phyloP scores from a whole-genome alignment of 768 basidiomycete genomes.

The Pisolithus microcarpus region DNA sequence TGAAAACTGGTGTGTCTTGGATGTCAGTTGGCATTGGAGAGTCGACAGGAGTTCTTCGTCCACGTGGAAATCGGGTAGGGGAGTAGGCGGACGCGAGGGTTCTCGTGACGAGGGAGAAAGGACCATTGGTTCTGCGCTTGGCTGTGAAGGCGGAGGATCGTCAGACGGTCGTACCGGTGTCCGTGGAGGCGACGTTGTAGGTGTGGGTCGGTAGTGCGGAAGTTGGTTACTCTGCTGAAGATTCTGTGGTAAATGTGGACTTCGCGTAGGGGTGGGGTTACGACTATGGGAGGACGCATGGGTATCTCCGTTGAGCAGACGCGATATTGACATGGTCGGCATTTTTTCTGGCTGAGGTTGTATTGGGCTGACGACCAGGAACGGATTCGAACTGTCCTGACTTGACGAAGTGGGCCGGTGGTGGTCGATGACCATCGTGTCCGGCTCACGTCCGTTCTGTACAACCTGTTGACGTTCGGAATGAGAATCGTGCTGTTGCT shows the following conservation, averaged over 20 bases:
- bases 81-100: slow-evolving; percentile 57
- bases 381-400: slow-evolving; percentile 41
- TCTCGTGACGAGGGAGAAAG: slow-evolving; percentile 24
- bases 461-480: background rate
- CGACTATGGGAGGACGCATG: slow-evolving; percentile 2
- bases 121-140: slow-evolving; percentile 10
- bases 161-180: slow-evolving; percentile 3
- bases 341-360: slow-evolving; percentile 20
- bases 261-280: background rate
- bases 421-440: slow-evolving; percentile 35
- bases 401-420: slow-evolving; percentile 18
- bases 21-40: slow-evolving; percentile 44
- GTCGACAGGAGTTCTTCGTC: slow-evolving; percentile 41
- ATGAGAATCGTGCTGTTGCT: background rate
- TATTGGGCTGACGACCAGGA: slow-evolving; percentile 45
- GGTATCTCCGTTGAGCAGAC: slow-evolving; percentile 18
- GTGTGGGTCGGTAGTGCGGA: background rate
- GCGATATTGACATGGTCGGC: slow-evolving; percentile 16
- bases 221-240: slow-evolving; percentile 9
- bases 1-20: slow-evolving; percentile 52
- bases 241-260: slow-evolving; percentile 3
- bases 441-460: slow-evolving; percentile 2
- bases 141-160: background rate
- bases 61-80: slow-evolving; percentile 72
- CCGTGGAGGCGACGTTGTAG: slow-evolving; percentile 1